A percentile compares a stretch with the other conserved stretches of the same genome.
phyloP scores from a whole-genome alignment of 305 asterid species.

The Fraxinus floribunda region DNA sequence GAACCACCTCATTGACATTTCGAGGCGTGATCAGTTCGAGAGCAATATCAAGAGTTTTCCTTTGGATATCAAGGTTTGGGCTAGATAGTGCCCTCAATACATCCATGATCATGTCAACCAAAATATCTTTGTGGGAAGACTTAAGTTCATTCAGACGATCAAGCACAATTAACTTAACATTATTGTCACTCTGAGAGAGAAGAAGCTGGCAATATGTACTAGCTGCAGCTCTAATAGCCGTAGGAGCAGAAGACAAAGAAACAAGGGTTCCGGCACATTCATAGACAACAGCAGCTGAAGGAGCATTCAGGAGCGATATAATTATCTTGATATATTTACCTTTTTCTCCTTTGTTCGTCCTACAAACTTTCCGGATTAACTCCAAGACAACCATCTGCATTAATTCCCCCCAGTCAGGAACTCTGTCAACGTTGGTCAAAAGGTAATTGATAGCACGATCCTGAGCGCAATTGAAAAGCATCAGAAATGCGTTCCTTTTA shows the following conservation, averaged over 20 bases:
- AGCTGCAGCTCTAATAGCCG: constrained; percentile 94
- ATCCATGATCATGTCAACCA: constrained; percentile 96
- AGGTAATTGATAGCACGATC: constrained; percentile 55
- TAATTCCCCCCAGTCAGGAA: constrained; percentile 52
- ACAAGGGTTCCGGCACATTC: constrained; percentile 99
- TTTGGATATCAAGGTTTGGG: constrained; percentile 83
- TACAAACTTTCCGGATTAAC: constrained; percentile 49
- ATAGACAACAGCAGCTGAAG: constrained; percentile 87
- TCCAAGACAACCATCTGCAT: constrained; percentile 58
- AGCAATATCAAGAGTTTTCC: constrained; percentile 90
- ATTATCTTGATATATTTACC: constrained; percentile 56
- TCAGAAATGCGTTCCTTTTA: constrained; percentile 79
- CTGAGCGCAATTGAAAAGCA: constrained; percentile 54
- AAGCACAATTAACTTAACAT: constrained; percentile 88
- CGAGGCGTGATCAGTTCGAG: constrained; percentile 83
- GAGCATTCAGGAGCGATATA: constrained; percentile 41
- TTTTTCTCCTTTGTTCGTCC: constrained; percentile 53
- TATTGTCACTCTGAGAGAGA: constrained; percentile 92
- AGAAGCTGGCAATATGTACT: constrained; percentile 94
- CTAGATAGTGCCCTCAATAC: constrained; percentile 90
- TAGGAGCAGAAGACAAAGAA: constrained; percentile 91
- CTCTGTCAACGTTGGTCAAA: constrained; percentile 45
- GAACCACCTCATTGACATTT: constrained; percentile 89
- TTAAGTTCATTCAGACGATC: constrained; percentile 90
- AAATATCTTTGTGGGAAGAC: constrained; percentile 69